Evolutionary conservation across 257 asterid species (phyloP).

Genomic region (Linderniella brevidens): DNA sequence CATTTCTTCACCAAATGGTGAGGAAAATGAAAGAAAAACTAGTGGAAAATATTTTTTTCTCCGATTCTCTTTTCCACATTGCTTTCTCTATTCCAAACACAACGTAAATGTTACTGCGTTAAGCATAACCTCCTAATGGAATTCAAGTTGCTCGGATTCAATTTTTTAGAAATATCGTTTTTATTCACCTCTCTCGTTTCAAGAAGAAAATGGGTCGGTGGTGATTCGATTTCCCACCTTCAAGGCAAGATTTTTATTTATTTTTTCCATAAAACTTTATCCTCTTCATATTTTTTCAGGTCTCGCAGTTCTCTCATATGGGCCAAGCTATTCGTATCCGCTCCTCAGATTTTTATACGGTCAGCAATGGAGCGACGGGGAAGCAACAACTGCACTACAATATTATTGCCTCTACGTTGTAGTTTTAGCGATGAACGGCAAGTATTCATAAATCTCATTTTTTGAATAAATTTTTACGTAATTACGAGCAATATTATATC

Average conservation of each 20-base stretch:
- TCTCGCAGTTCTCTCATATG: slow-evolving; percentile 69
- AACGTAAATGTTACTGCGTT: too few species aligned
- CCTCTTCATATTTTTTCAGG: slow-evolving; percentile 28
- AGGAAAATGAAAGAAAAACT: too few species aligned
- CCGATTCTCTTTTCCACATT: too few species aligned
- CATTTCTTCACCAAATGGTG: too few species aligned
- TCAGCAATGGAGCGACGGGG: slow-evolving; percentile 97
- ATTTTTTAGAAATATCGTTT: too few species aligned
- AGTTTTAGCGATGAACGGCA: slow-evolving; percentile 87
- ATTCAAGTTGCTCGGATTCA: too few species aligned
- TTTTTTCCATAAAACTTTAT: slow-evolving; percentile 5
- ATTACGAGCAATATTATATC: background rate
- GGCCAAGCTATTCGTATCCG: slow-evolving; percentile 94
- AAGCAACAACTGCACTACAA: slow-evolving; percentile 74
- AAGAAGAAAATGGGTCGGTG: too few species aligned
- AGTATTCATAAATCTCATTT: background rate
- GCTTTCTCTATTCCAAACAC: too few species aligned
- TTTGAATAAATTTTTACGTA: background rate
- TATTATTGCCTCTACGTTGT: slow-evolving; percentile 76
- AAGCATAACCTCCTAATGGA: too few species aligned
- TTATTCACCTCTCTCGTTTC: too few species aligned
- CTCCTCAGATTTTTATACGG: slow-evolving; percentile 78
- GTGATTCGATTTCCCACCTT: too few species aligned
- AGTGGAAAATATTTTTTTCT: too few species aligned
- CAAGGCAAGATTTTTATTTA: slow-evolving; percentile 2